Evolutionary conservation across 441 rosid species (phyloP), one percentile per base, ranked within the genome.

Genomic region (Jatropha podagrica): DNA sequence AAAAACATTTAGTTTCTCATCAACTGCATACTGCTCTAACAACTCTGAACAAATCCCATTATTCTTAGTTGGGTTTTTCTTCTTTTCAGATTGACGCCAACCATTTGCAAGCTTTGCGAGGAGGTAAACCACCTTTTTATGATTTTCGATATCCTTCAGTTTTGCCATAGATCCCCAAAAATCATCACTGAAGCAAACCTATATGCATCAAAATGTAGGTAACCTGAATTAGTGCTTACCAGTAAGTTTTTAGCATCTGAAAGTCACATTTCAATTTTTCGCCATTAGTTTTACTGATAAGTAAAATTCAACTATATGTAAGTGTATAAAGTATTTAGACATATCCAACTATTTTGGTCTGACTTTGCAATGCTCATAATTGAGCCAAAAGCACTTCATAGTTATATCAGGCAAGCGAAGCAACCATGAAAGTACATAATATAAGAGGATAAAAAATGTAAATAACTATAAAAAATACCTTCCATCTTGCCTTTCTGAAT

Each of bases 401-500:
- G 51, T 2, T 48, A 48, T 48, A 48, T 48, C 15, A 48, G 51
- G 15, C 13, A 32, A 32, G 32, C 32, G 32, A 32, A 32, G 32
- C 32, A 32, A 32, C 32, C 32, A 32, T 32, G 32, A 32, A 32
- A 32, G 32, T 32, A 32, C 32, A 32, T 32, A 32, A 32, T 32
- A 32, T 32, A 32, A 32, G 2, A 32, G 32, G 32, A 32, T 1
- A 32, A 32, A 32, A 32, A 32, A 32, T 32, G 32, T 32, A 32
- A 32, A 32, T 32, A 32, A 32, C 32, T 32, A 32, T 32, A 32
- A 32, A 32, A 32, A 32, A 32, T 73, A 48, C 83, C 88, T 79
- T 86, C 89, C 91, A 89, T 77, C 65, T 72, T 8, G 88, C 77
- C 27, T 70, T 70, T 77, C 74, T 78, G 66, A 81, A 78, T 13